Evolutionary conservation across 495 filamentous ascomycete species (phyloP).

Genomic region (Cercophora samala): DNA sequence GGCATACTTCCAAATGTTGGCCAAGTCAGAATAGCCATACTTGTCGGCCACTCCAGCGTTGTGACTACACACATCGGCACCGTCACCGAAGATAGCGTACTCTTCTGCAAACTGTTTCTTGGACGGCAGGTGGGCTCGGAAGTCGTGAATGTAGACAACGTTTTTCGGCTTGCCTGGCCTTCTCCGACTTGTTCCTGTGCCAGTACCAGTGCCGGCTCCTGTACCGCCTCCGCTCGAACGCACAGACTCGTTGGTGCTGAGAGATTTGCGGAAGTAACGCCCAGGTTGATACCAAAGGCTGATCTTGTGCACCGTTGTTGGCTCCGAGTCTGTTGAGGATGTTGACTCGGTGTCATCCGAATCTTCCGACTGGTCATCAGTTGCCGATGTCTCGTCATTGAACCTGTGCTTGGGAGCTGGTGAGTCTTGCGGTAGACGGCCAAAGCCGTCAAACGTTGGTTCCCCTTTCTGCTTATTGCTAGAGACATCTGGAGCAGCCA

Average conservation of each 20-base stretch:
- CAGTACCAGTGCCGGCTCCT: conserved; percentile 52
- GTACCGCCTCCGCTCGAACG: conserved; percentile 51
- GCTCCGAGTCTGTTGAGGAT: conserved; percentile 67
- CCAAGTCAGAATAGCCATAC: conserved; percentile 69
- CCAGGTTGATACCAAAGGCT: conserved; percentile 46
- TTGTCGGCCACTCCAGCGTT: conserved; percentile 76
- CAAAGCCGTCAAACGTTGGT: conserved; percentile 82
- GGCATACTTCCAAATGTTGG: conserved; percentile 79
- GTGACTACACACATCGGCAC: conserved; percentile 71
- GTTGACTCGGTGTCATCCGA: conserved; percentile 67
- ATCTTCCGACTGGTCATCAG: conserved; percentile 42
- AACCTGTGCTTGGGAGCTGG: conserved; percentile 46
- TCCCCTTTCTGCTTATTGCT: conserved; percentile 59
- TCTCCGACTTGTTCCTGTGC: conserved; percentile 47
- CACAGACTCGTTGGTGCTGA: conserved; percentile 47
- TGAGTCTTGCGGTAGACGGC: conserved; percentile 59
- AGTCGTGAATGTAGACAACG: conserved; percentile 65
- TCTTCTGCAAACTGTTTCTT: conserved; percentile 70
- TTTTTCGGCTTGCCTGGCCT: conserved; percentile 48
- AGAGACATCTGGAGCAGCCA: conserved; percentile 57
- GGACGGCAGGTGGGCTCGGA: conserved; percentile 66
- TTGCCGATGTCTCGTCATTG: conserved; percentile 52
- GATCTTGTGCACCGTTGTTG: conserved; percentile 56
- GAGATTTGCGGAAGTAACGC: conserved; percentile 43
- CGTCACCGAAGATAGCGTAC: conserved; percentile 82